A percentile compares a stretch with the other conserved stretches of the same genome.
phyloP scores from a whole-genome alignment of 179 eudicot genomes.

The Beta corolliflora region DNA sequence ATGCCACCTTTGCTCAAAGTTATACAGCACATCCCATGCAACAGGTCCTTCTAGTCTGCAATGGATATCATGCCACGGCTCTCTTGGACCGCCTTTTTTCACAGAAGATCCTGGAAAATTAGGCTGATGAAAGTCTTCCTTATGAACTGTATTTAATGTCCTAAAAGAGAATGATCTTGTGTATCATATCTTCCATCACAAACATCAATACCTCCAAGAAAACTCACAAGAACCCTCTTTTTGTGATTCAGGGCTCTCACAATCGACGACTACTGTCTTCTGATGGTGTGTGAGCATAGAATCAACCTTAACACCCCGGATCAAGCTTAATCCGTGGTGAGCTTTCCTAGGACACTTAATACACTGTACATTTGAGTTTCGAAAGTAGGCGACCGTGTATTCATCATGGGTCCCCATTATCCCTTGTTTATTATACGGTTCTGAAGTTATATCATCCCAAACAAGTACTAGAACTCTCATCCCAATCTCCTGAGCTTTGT shows the following conservation, averaged over 20 bases:
- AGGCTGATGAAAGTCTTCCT: constrained; percentile 69
- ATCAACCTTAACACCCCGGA: constrained; percentile 48
- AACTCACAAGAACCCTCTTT: constrained; percentile 48
- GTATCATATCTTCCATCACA: constrained; percentile 77
- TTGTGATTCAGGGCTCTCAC: constrained; percentile 25
- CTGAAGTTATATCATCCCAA: constrained; percentile 73
- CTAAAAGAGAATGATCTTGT: constrained; percentile 58
- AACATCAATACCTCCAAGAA: constrained; percentile 76
- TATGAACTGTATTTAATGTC: constrained; percentile 51
- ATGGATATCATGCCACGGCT: constrained; percentile 89
- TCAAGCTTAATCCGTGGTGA: constrained; percentile 41
- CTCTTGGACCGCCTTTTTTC: constrained; percentile 73
- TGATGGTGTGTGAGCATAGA: constrained; percentile 74
- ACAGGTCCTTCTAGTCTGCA: constrained; percentile 67
- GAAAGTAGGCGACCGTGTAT: constrained; percentile 51
- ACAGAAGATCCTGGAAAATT: constrained; percentile 59
- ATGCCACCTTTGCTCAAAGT: constrained; percentile 75
- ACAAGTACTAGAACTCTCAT: constrained; percentile 61
- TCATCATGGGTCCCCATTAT: constrained; percentile 77
- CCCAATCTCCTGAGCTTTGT: constrained; percentile 48
- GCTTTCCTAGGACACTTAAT: constrained; percentile 54
- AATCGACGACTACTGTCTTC: constrained; percentile 65
- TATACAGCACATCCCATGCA: constrained; percentile 74
- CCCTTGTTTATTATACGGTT: constrained; percentile 29
- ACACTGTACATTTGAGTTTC: constrained; percentile 49